These are phyloP conservation scores for Coffea eugenioides DNA, from an alignment of 257 asterid genomes.

Conservation along the genomic window DNA sequence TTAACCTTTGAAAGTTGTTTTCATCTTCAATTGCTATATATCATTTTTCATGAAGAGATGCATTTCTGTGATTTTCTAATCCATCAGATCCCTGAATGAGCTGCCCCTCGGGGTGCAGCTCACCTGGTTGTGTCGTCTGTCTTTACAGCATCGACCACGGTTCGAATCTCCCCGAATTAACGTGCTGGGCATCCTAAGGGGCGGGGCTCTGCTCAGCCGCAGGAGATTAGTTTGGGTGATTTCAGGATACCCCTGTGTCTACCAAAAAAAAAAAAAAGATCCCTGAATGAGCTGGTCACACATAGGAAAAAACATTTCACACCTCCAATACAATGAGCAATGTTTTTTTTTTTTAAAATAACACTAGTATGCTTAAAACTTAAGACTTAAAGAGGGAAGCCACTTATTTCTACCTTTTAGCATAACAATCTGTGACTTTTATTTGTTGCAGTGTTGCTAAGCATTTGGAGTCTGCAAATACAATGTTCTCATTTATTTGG, in stretches of 20 bases:
- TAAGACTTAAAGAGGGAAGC: not conserved
- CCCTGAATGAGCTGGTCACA: not conserved
- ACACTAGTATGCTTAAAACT: not conserved
- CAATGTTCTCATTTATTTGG: conserved; percentile 99
- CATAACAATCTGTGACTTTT: conserved; percentile 16
- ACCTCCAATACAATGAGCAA: not conserved
- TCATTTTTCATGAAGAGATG: not conserved
- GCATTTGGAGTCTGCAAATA: conserved; percentile 89
- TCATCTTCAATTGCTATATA: not conserved
- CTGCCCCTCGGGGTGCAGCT: too few species aligned
- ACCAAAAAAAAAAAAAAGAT: not conserved
- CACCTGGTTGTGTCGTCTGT: too few species aligned
- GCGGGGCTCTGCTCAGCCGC: too few species aligned
- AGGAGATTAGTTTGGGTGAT: too few species aligned
- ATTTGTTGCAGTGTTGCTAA: conserved; percentile 55
- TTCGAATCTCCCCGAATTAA: too few species aligned
- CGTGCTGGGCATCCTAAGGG: too few species aligned
- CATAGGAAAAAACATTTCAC: not conserved
- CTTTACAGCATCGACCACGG: too few species aligned
- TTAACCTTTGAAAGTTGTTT: not conserved
- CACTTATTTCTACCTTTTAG: conserved; percentile 2
- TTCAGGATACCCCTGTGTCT: too few species aligned
- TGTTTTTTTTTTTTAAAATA: not conserved
- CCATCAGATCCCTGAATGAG: not conserved
- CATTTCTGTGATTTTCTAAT: not conserved